Conservation (phyloP, 2,329 filamentous ascomycete species). For the Drechslerella coelobrocha region DNA sequence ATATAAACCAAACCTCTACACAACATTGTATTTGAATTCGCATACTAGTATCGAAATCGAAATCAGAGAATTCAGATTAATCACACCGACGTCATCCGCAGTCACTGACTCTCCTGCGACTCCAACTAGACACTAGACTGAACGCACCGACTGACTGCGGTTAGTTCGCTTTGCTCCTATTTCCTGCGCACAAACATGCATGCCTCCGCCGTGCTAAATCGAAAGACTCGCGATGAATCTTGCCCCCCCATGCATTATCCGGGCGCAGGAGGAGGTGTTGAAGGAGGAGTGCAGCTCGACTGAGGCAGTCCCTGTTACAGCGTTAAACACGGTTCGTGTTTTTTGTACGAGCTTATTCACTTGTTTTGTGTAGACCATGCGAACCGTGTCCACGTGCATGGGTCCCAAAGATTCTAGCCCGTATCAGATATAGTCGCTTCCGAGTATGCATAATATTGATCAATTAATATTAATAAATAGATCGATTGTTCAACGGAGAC, state of each 20-base stretch:
- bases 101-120: too few relatives aligned
- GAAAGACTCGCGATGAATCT: neutral
- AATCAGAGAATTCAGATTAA: too few relatives aligned
- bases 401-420: neutral
- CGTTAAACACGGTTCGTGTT: conserved; percentile 3
- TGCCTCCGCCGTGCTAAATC: neutral
- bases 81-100: too few relatives aligned
- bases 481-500: too few relatives aligned
- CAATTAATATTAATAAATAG: too few relatives aligned
- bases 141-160: too few relatives aligned
- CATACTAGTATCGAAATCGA: too few relatives aligned
- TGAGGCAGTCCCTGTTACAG: conserved; percentile 4
- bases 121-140: too few relatives aligned
- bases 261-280: conserved; percentile 2
- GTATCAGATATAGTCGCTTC: neutral
- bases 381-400: conserved; percentile 3
- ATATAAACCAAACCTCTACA: too few relatives aligned
- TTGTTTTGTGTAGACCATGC: neutral
- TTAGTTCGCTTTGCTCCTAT: too few relatives aligned
- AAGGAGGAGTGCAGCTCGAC: conserved; percentile 4
- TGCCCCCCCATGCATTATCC: neutral
- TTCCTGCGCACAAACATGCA: neutral
- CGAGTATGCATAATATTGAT: too few relatives aligned
- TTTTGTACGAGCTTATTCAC: neutral
- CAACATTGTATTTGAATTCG: too few relatives aligned